phyloP scores from a whole-genome alignment of 305 asterid genomes.

The Solanum hybrid region DNA sequence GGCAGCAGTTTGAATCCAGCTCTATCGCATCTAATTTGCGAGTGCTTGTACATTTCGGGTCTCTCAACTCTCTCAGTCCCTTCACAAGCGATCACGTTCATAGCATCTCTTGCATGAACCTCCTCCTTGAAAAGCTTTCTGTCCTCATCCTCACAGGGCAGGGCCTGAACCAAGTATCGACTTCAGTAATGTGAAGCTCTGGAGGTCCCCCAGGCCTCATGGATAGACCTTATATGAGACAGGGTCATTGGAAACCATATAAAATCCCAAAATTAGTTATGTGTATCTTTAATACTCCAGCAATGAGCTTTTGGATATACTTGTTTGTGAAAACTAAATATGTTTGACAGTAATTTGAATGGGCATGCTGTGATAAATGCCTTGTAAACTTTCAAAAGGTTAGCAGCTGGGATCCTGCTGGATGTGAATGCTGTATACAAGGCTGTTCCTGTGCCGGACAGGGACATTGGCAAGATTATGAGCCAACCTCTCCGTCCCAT shows the following conservation, averaged over 20 bases:
- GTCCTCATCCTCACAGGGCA: too few species aligned
- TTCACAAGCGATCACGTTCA: constrained; percentile 21
- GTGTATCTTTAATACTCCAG: constrained; percentile 10
- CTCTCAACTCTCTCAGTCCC: constrained; percentile 16
- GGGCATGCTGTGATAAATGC: constrained; percentile 14
- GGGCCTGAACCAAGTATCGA: too few species aligned
- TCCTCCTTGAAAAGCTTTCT: constrained; percentile 11
- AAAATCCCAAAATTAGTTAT: constrained; percentile 16
- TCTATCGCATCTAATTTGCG: constrained; percentile 14
- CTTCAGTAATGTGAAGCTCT: constrained; percentile 14
- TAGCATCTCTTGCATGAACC: constrained; percentile 12
- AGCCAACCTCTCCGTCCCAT: constrained; percentile 2
- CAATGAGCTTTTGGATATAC: not conserved
- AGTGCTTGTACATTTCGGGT: constrained; percentile 22
- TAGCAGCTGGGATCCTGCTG: constrained; percentile 11
- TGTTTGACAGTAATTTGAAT: constrained; percentile 14
- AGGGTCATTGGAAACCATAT: constrained; percentile 27
- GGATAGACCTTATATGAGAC: constrained; percentile 21
- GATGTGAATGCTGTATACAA: not conserved
- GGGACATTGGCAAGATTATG: constrained; percentile 9
- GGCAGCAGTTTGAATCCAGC: constrained; percentile 14
- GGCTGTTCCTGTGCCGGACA: constrained; percentile 10
- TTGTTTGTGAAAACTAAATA: constrained; percentile 18
- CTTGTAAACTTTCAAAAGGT: constrained; percentile 16
- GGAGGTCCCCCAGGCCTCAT: constrained; percentile 20